Conservation (phyloP, 2,329 filamentous ascomycete genomes). For the Diaporthe citriasiana region DNA sequence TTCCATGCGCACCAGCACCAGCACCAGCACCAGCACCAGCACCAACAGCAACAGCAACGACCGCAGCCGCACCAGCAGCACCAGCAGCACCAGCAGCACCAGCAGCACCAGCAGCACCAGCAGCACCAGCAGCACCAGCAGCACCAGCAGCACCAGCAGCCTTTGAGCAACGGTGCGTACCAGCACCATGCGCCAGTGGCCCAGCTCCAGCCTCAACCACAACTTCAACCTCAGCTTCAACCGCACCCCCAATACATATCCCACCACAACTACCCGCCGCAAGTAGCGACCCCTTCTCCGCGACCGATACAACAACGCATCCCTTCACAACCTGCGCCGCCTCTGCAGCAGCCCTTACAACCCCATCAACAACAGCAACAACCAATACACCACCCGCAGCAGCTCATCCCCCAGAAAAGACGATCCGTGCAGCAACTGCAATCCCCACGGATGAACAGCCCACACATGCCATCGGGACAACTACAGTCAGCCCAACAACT, state of each 20-base stretch:
- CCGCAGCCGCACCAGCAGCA: conserved; percentile 43
- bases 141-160: conserved; percentile 42
- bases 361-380: conserved; percentile 45
- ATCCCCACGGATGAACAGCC: conserved; percentile 12
- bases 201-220: conserved; percentile 39
- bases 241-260: conserved; percentile 32
- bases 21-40: conserved; percentile 41
- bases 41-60: conserved; percentile 43
- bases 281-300: conserved; percentile 46
- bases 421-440: conserved; percentile 26
- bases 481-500: conserved; percentile 8
- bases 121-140: conserved; percentile 45
- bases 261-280: conserved; percentile 54
- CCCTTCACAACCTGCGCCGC: conserved; percentile 38
- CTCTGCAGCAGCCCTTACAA: conserved; percentile 36
- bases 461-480: conserved; percentile 28
- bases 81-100: conserved; percentile 41
- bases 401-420: conserved; percentile 27
- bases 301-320: conserved; percentile 44
- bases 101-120: conserved; percentile 42
- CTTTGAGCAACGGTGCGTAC: conserved; percentile 47
- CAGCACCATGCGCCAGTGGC: conserved; percentile 40
- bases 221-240: conserved; percentile 34
- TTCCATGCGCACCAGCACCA: conserved; percentile 46
- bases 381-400: conserved; percentile 48